phyloP scores from a whole-genome alignment of 2,329 filamentous ascomycete genomes.

The Aureobasidium lini region DNA sequence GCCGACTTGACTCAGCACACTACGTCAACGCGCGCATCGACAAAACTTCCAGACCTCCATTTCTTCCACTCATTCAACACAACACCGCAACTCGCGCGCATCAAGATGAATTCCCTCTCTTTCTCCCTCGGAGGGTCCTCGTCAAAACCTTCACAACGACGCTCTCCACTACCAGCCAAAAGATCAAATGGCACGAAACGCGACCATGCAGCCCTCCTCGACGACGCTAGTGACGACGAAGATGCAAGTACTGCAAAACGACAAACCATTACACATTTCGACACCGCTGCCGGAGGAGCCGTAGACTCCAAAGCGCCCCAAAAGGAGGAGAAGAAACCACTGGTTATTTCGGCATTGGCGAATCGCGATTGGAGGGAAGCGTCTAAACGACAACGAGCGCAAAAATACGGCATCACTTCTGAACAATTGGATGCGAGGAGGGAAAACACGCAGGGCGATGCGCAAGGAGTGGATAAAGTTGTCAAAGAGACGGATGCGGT shows the following conservation, averaged over 20 bases:
- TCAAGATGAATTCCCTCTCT: conserved; percentile 3
- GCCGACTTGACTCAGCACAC: background rate
- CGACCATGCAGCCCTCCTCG: conserved; percentile 31
- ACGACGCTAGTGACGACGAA: conserved; percentile 46
- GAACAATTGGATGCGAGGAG: conserved; percentile 38
- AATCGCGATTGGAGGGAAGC: conserved; percentile 60
- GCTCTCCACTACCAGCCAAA: background rate
- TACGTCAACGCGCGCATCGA: background rate
- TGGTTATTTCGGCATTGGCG: conserved; percentile 51
- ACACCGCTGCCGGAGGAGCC: conserved; percentile 44
- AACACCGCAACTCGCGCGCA: background rate
- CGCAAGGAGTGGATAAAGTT: conserved; percentile 19
- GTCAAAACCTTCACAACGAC: background rate
- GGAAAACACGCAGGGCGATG: background rate
- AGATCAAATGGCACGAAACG: conserved; percentile 31
- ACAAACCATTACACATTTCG: conserved; percentile 49
- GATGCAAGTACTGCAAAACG: conserved; percentile 42
- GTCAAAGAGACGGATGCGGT: conserved; percentile 23
- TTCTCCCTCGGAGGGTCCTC: conserved; percentile 1
- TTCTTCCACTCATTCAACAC: background rate
- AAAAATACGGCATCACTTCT: conserved; percentile 52
- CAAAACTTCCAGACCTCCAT: background rate
- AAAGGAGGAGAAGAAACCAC: conserved; percentile 32
- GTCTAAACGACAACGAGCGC: conserved; percentile 35
- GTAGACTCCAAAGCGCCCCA: conserved; percentile 33